A percentile compares a stretch with the other conserved stretches of the same genome.
phyloP scores from a whole-genome alignment of 164 flowering plant genomes.

The Vitis vinifera region ASM3070453v1 NC_081816.1:5812001-5812500 shows the following conservation, averaged over 20 bases:
- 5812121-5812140: slow-evolving; percentile 4
- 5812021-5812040: slow-evolving; percentile 29
- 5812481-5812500: too few relatives aligned
- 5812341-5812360: neutral
- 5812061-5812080: slow-evolving; percentile 49
- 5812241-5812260: slow-evolving; percentile 17
- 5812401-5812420: too few relatives aligned
- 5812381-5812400: too few relatives aligned
- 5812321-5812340: slow-evolving; percentile 4
- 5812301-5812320: slow-evolving; percentile 32
- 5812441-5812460: too few relatives aligned
- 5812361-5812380: too few relatives aligned
- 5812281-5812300: slow-evolving; percentile 34
- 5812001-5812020: neutral
- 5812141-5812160: neutral
- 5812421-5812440: too few relatives aligned
- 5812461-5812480: too few relatives aligned
- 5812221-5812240: too few relatives aligned
- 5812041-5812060: slow-evolving; percentile 51
- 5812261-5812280: neutral
- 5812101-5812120: slow-evolving; percentile 47
- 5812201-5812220: neutral
- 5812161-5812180: too few relatives aligned
- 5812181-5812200: too few relatives aligned
- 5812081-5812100: slow-evolving; percentile 55